Percentiles rank a stretch among this genome's conserved stretches.
These are phyloP conservation scores for Paracoccidioides lutzii DNA, from an alignment of 2,329 filamentous ascomycete species.

Conservation along the genomic window DNA sequence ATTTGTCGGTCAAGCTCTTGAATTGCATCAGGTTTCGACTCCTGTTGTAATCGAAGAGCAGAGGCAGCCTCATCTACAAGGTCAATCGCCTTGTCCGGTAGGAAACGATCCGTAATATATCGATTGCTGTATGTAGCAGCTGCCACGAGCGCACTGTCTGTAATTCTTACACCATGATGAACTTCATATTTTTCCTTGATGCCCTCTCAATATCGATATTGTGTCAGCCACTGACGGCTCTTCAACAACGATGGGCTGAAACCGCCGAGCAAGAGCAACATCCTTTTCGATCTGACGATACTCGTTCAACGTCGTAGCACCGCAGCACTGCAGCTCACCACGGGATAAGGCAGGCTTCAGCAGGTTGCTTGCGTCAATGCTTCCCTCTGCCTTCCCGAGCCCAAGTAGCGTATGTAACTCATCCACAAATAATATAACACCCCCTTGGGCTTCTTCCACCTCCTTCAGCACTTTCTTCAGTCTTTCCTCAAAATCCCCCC, in stretches of 20 bases:
- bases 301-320: slow-evolving; percentile 84
- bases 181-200: slow-evolving; percentile 98
- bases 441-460: slow-evolving; percentile 75
- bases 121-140: slow-evolving; percentile 87
- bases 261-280: slow-evolving; percentile 77
- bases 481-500: slow-evolving; percentile 91
- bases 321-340: slow-evolving; percentile 88
- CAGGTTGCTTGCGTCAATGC: slow-evolving; percentile 89
- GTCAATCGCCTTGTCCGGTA: slow-evolving; percentile 96
- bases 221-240: slow-evolving; percentile 87
- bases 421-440: slow-evolving; percentile 89
- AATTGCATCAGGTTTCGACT: slow-evolving; percentile 92
- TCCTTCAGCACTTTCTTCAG: slow-evolving; percentile 84
- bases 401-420: slow-evolving; percentile 86
- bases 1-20: slow-evolving; percentile 86
- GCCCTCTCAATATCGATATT: slow-evolving; percentile 84
- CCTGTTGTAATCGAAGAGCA: slow-evolving; percentile 79
- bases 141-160: slow-evolving; percentile 79
- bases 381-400: slow-evolving; percentile 87
- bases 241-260: slow-evolving; percentile 87
- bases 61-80: slow-evolving; percentile 92
- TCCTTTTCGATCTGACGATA: slow-evolving; percentile 94
- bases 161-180: slow-evolving; percentile 91
- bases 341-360: slow-evolving; percentile 87
- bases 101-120: slow-evolving; percentile 90